Evolutionary conservation across 768 basidiomycete genomes (phyloP), one percentile per base, ranked within the genome.

Genomic region (Mycena albidolilacea): DNA sequence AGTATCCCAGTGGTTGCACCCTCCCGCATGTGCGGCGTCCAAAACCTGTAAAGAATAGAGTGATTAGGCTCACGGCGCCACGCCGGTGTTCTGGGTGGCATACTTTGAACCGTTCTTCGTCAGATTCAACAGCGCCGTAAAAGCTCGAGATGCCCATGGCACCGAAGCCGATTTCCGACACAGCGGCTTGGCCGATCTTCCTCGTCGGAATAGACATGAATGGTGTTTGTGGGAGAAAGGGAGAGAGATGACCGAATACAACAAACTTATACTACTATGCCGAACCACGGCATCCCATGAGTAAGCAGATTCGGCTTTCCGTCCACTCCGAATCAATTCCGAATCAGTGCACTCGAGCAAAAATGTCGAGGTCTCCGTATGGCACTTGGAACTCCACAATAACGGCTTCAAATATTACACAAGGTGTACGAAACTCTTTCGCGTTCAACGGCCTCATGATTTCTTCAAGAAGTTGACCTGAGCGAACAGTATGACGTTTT

Each of bases 351-450:
- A 30, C 30, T 30, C 30, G 30, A 30, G 17, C 52, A n/a, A 21
- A n/a, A 12, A 70, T 71, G 65, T 7, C 70, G n/a, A 62, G 59
- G 39, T 88, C 88, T 12, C 88, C 90, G 0, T 92, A 84, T 76
- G 91, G 91, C 21, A 87, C 86, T 39, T 92, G 91, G 91, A 80
- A 81, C 14, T 90, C 89, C 0, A 84, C 87, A 3, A 85, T 92
- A 67, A 85, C 85, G 2, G 81, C 87, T 43, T 86, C 87, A 58
- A 82, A 85, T 39, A 81, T 91, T 69, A 81, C 86, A 11, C 78
- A 87, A 76, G 81, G 79, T 64, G 88, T 89, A 76, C 58, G 63
- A n/a, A 39, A 43, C 8, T n/a, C 48, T 7, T 35, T 38, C 8
- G 3, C 7, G 5, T 37, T 4, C 37, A n/a, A n/a, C 73, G 7